A percentile compares a stretch with the other conserved stretches of the same genome.
These are phyloP conservation scores for Zea mays DNA, from an alignment of 176 grass and related monocot genomes.

Conservation along the genomic window Zm-B73-REFERENCE-NAM-5.0 NC_050101.1:156031001-156031500, in stretches of 20 bases:
- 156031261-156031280: constrained; percentile 12
- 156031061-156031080: constrained; percentile 99
- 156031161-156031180: constrained; percentile 18
- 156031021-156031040: constrained; percentile 96
- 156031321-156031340: constrained; percentile 16
- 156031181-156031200: constrained; percentile 2
- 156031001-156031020: constrained; percentile 89
- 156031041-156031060: constrained; percentile 99
- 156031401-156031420: background rate
- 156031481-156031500: constrained; percentile 18
- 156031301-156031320: constrained; percentile 1
- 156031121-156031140: constrained; percentile 26
- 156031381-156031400: background rate
- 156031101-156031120: constrained; percentile 27
- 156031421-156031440: background rate
- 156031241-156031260: background rate
- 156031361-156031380: constrained; percentile 7
- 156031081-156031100: constrained; percentile 80
- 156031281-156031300: constrained; percentile 1
- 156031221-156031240: constrained; percentile 10
- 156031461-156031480: background rate
- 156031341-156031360: constrained; percentile 1
- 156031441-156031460: background rate
- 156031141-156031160: constrained; percentile 13
- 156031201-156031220: background rate